Base-by-base conservation (phyloP, 441 rosid species). In the Codiaeum variegatum region DNA sequence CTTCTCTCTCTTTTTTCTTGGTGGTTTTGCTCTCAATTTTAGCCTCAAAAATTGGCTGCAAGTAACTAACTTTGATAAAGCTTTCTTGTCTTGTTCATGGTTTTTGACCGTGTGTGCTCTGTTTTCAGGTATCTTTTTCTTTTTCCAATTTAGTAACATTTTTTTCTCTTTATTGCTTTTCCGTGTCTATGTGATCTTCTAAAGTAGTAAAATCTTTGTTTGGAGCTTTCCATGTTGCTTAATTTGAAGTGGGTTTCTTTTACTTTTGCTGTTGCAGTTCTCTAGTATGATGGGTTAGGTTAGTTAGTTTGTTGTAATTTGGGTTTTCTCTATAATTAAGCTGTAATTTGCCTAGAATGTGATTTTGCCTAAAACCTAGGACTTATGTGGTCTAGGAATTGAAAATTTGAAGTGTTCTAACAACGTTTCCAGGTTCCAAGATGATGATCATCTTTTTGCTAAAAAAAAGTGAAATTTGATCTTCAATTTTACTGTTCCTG, bases 31-130 rank as follows among this genome's bases (percentile, higher is more conserved):
- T 76, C 69, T 76, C 58, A 44, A 46, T 69, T 81, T 81, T 82
- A 74, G 80, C 83, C 72, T 61, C 75, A 72, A 72, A 74, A 54
- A 34, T 75, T 80, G 75, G 76, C 78, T 58, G 79, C 56, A 78
- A 75, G 81, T 79, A 67, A 4, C 71, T 52, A 60, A 62, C 72
- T 78, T 71, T 66, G 40, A 51, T 67, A 73, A 62, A 66, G 62
- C 56, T 55, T 49, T 42, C 24, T 16, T 9, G 2, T 69, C 15
- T 18, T 11, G 2, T 69, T 49, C 3, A 36, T 34, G 31, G 23
- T 67, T 49, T 74, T 46, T 65, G 52, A 65, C 74, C 69, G 11
- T 24, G 4, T 58, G 21, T 67, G 66, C 73, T 72, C 73, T 40
- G 44, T 40, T 13, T 75, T 71, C 62, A 79, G 66, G 71, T 83